A percentile compares a stretch with the other conserved stretches of the same genome.
phyloP scores from a whole-genome alignment of 495 filamentous ascomycete species.

The Evernia prunastri region DNA sequence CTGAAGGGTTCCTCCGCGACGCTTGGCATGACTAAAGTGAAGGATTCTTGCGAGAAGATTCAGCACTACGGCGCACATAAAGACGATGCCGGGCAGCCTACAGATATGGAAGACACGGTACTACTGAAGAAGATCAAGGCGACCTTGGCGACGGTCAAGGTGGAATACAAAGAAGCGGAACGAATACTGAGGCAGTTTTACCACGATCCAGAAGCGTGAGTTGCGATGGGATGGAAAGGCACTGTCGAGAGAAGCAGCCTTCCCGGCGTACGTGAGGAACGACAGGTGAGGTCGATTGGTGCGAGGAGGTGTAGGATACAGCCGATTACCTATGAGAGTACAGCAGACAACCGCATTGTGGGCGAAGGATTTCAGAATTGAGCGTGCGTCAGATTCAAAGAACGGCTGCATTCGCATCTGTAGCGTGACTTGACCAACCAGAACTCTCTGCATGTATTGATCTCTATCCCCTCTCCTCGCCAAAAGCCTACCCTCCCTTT shows the following conservation, averaged over 20 bases:
- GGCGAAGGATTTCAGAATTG: neutral
- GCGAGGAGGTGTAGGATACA: neutral
- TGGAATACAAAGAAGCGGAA: slow-evolving; percentile 72
- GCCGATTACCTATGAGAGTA: neutral
- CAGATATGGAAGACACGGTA: slow-evolving; percentile 47
- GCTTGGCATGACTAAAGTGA: slow-evolving; percentile 84
- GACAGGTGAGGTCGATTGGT: neutral
- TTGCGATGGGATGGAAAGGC: neutral
- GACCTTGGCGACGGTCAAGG: slow-evolving; percentile 63
- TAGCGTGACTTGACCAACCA: neutral
- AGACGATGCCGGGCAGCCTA: slow-evolving; percentile 61
- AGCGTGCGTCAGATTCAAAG: neutral
- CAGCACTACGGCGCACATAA: slow-evolving; percentile 81
- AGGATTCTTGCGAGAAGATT: slow-evolving; percentile 91
- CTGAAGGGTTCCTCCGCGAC: slow-evolving; percentile 98
- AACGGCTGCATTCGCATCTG: neutral
- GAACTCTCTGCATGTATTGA: neutral
- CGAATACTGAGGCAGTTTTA: slow-evolving; percentile 67
- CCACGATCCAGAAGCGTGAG: slow-evolving; percentile 28
- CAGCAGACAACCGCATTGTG: neutral
- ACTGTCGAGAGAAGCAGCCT: neutral
- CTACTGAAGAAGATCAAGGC: slow-evolving; percentile 63
- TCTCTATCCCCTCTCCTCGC: neutral
- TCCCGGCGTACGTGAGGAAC: neutral
- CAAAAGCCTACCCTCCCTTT: neutral